A percentile compares a stretch with the other conserved stretches of the same genome.
Conservation (phyloP, 2,329 filamentous ascomycete genomes). For the Pseudogymnoascus sp. region DNA sequence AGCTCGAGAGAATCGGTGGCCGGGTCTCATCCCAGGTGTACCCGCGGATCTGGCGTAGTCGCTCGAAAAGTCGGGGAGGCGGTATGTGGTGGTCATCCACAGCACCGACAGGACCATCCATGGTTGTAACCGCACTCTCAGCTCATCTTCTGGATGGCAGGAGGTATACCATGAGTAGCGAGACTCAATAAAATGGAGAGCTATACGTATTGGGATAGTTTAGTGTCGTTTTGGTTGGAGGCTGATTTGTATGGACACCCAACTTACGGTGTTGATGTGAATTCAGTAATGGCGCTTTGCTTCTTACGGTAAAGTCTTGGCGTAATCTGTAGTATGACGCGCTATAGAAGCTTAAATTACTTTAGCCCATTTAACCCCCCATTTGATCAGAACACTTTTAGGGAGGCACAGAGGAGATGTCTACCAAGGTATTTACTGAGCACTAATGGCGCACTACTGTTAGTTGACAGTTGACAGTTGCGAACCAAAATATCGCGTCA, state of each 20-base stretch:
- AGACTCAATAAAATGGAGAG: conserved; percentile 1
- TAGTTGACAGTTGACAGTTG: background rate
- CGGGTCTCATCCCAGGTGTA: conserved; percentile 67
- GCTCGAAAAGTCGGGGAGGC: conserved; percentile 62
- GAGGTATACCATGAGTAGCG: background rate
- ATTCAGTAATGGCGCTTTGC: conserved; percentile 5
- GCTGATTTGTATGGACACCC: conserved; percentile 5
- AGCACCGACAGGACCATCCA: conserved; percentile 21
- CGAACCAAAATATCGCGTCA: conserved; percentile 2
- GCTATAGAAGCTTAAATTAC: conserved; percentile 4
- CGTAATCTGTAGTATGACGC: conserved; percentile 5
- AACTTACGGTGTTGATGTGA: conserved; percentile 1
- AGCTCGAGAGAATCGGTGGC: conserved; percentile 57
- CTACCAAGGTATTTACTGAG: background rate
- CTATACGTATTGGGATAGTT: conserved; percentile 2
- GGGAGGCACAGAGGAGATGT: background rate
- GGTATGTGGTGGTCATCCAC: conserved; percentile 42
- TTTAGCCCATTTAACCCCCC: background rate
- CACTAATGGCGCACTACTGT: background rate
- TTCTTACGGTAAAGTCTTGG: conserved; percentile 4
- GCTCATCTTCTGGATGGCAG: conserved; percentile 7
- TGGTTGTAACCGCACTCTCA: conserved; percentile 11
- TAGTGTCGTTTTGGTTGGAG: background rate
- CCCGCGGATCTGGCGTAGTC: conserved; percentile 62
- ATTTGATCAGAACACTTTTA: conserved; percentile 2